Percentiles rank a stretch among this genome's conserved stretches.
Evolutionary conservation across 257 asterid genomes (phyloP).

Genomic region (Datura wrightii): DNA sequence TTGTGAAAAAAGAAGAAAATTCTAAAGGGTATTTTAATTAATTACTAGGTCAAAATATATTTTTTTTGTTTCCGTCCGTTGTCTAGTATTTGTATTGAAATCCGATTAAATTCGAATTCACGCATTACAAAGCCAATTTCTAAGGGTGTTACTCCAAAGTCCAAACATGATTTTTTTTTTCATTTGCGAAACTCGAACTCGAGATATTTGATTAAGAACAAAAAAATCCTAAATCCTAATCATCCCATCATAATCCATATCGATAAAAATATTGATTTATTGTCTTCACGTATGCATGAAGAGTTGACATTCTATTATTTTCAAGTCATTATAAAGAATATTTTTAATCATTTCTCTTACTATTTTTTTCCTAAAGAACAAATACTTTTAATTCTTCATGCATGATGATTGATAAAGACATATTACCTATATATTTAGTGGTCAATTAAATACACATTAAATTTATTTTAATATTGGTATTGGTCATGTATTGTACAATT

Average conservation of each 20-base stretch:
- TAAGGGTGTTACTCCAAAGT: no score
- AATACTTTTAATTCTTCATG: background rate
- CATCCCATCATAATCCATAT: no score
- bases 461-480: background rate
- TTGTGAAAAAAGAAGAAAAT: background rate
- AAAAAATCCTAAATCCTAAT: no score
- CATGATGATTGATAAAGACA: conserved; percentile 20
- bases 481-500: background rate
- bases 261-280: background rate
- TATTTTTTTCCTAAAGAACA: background rate
- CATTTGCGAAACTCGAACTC: no score
- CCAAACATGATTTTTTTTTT: no score
- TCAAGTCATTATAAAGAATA: background rate
- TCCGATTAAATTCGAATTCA: no score
- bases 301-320: conserved; percentile 23
- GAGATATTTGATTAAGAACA: no score
- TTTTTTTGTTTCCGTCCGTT: no score
- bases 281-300: conserved; percentile 12
- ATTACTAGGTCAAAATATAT: no score
- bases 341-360: background rate
- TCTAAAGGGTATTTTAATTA: no score
- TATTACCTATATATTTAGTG: conserved; percentile 13
- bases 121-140: no score
- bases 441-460: conserved; percentile 22
- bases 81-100: no score